These are phyloP conservation scores for Protomyces arabidopsidicola DNA, from an alignment of 1,139 yeast genomes.

Conservation along the genomic window DNA sequence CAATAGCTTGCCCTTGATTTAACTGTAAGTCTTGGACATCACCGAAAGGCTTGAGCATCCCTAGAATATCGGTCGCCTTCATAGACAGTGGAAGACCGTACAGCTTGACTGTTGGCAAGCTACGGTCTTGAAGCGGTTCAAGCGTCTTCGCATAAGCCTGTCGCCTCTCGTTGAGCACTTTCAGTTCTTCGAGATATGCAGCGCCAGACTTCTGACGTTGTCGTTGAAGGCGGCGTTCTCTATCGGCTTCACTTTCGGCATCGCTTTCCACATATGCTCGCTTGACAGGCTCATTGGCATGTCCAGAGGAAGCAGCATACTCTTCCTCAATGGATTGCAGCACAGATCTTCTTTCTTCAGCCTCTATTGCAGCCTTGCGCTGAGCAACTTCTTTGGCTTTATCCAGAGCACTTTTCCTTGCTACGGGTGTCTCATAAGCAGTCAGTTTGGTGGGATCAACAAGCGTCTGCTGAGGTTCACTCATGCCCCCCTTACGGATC, in stretches of 20 bases:
- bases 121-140: background rate
- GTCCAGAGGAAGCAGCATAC: conserved; percentile 6
- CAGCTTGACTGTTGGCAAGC: background rate
- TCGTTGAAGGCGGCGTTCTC: conserved; percentile 24
- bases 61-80: background rate
- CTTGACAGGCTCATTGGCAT: conserved; percentile 12
- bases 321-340: conserved; percentile 30
- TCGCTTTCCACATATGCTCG: background rate
- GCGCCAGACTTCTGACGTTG: conserved; percentile 28
- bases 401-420: conserved; percentile 30
- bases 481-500: background rate
- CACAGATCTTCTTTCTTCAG: conserved; percentile 24
- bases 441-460: conserved; percentile 6
- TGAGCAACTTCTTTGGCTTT: conserved; percentile 31
- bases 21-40: background rate
- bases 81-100: background rate
- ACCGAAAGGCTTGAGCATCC: background rate
- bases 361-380: conserved; percentile 29
- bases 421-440: conserved; percentile 19
- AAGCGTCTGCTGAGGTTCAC: background rate
- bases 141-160: background rate
- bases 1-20: background rate
- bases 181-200: conserved; percentile 11
- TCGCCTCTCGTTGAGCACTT: conserved; percentile 3
- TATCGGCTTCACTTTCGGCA: conserved; percentile 25